Base-by-base conservation (phyloP, 805 yeast species). In the Helenozyma baotianmanensis region DNA sequence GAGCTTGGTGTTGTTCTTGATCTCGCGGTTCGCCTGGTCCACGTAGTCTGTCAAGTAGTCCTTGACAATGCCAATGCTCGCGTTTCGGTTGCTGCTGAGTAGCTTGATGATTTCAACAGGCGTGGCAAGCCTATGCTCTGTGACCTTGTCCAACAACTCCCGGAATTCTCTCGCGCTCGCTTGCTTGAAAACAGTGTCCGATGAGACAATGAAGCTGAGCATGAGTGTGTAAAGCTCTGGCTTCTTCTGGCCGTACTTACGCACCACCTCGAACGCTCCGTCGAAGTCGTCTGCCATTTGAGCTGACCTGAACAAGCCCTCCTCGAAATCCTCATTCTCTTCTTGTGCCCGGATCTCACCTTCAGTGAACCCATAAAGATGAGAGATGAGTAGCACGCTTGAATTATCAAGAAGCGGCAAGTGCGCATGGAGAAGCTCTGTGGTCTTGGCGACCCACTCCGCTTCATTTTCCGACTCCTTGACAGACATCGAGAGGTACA, bases 31-130 rank as follows among this genome's bases (percentile, higher is more conserved):
- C 45, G 81, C 82, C 2, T 63, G 54, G 26, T 74, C 68, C 27
- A 88, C 70, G 40, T 76, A 73, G 8, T 76, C 76, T 9, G 82
- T 63, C 19, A 92, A 60, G 36, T 79, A 78, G 16, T 79, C 78
- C 49, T 81, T 80, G 18, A 92, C 68, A 14, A 84, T 57, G 0
- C 94, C 95, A 22, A 85, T 70, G 0, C 82, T 76, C 0, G 86
- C 76, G 18, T 72, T 77, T 9, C 76, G 76, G 26, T 78, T 77
- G 3, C 70, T 54, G 25, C 87, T 72, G 26, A 88, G 56, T 2
- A 79, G 71, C 40, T 81, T 79, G n/a, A 90, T 66, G 2, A 92
- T 62, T 43, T 89, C 96, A 13, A 86, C 56, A 0, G 94, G 83
- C 0, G 94, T 68, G 59, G 85, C 66, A 11, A 82, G 52, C 29